These are phyloP conservation scores for Ceratocystis harringtonii DNA, from an alignment of 2,329 filamentous ascomycete species.

Conservation along the genomic window DNA sequence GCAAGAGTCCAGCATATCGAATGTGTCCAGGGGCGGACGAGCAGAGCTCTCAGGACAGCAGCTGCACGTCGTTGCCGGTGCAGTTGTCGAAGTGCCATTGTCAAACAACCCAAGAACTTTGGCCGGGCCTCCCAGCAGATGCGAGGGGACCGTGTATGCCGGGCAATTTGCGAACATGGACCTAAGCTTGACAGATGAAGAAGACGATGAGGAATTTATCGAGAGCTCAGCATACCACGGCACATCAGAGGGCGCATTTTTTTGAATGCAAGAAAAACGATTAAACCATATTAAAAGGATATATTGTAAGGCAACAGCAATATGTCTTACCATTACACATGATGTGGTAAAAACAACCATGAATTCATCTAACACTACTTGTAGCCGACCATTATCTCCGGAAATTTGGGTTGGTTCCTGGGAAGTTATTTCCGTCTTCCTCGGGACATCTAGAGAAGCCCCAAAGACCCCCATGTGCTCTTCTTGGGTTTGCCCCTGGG, in stretches of 20 bases:
- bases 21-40: background rate
- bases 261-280: background rate
- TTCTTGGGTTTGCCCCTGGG: constrained; percentile 13
- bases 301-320: background rate
- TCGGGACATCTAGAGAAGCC: background rate
- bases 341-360: background rate
- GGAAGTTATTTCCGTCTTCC: constrained; percentile 16
- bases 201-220: background rate
- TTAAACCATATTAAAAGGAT: background rate
- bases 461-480: constrained; percentile 5
- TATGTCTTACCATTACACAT: background rate
- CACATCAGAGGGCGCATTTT: background rate
- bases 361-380: background rate
- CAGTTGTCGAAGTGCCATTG: background rate
- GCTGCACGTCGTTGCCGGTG: background rate
- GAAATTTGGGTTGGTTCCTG: constrained; percentile 9
- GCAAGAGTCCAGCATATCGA: background rate
- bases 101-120: background rate
- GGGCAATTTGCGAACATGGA: background rate
- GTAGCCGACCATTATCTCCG: background rate
- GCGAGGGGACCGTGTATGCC: background rate
- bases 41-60: background rate
- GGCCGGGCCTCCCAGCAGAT: background rate
- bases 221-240: background rate
- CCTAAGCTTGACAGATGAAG: background rate